Base-by-base conservation (phyloP, 352 stramenopile genomes). In the Globisporangium okanoganense region DNA sequence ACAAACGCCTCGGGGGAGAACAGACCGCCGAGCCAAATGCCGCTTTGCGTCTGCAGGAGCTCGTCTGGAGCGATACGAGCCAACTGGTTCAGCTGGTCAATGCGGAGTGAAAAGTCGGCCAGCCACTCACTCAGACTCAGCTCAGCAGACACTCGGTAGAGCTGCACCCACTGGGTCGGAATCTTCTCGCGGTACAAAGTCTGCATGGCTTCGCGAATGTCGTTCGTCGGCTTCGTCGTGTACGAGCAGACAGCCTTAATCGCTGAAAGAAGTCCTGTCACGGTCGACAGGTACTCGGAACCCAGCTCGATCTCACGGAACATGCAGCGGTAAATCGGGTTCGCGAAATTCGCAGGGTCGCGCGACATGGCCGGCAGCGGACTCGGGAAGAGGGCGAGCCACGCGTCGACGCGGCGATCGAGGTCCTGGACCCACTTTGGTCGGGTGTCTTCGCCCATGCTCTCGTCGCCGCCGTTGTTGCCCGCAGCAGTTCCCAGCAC, bases 1-100 rank as follows among this genome's bases (percentile, higher is more conserved):
- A 98, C 76, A 43, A 98, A 97, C 38, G 91, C 90, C 58, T 98
- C 94, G 7, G 94, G 91, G 8, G 84, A 96, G 62, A 98, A 97
- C 38, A 98, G 75, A 0, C 90, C 89, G n/a, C 94, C 94, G 22
- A 98, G 70, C 91, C 93, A 97, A 48, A 97, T 81, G 22, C 82
- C 78, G 24, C 53, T 54, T 24, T 68, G 36, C 16, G 62, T 49
- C 48, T 44, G 63, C 55, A 77, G 55, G n/a, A 91, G 61, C 12
- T 84, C 66, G 24, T 69, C 72, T 12, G 68, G 69, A 5, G 74
- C 66, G 5, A 89, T 67, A 13, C 73, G 69, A 52, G 70, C 73
- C 48, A 94, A 52, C 14, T 65, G 48, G 4, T 68, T 69, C 18
- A 94, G 65, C 62, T 96, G 87, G n/a, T 78, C 70, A 8, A 96